phyloP scores from a whole-genome alignment of 208 protist species.

The Leishmania mexicana region DNA sequence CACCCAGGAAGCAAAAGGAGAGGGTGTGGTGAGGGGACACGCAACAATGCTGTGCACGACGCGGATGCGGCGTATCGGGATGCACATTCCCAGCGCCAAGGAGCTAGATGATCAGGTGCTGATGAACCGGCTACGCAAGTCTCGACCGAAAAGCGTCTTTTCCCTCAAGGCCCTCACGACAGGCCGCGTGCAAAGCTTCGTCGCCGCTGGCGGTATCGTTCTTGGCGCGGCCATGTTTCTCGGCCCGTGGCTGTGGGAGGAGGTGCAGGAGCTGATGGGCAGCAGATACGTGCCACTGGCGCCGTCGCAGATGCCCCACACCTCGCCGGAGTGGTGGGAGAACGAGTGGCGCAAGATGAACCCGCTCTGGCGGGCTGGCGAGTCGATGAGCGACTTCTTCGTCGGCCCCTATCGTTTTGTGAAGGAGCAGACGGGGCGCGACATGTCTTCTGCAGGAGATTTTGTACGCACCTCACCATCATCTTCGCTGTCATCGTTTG shows the following conservation, averaged over 20 bases:
- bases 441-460: conserved; percentile 60
- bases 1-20: not conserved
- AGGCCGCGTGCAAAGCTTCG: conserved; percentile 66
- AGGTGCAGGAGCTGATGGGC: conserved; percentile 71
- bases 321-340: conserved; percentile 88
- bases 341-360: conserved; percentile 91
- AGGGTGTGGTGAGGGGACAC: not conserved
- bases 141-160: conserved; percentile 28
- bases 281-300: conserved; percentile 68
- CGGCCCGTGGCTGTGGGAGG: conserved; percentile 76
- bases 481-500: not conserved
- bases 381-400: conserved; percentile 67
- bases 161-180: conserved; percentile 57
- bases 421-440: conserved; percentile 64
- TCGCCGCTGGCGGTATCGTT: conserved; percentile 69
- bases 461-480: conserved; percentile 44
- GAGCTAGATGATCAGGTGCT: conserved; percentile 56
- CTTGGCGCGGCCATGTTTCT: conserved; percentile 68
- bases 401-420: conserved; percentile 69
- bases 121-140: conserved; percentile 48
- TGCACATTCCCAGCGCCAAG: conserved; percentile 27
- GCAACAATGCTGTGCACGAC: conserved; percentile 22
- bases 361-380: conserved; percentile 73
- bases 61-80: not conserved
- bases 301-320: conserved; percentile 64